These are phyloP conservation scores for Saccharomyces hybrid DNA, from an alignment of 1,139 yeast genomes.

Conservation along the genomic window DNA sequence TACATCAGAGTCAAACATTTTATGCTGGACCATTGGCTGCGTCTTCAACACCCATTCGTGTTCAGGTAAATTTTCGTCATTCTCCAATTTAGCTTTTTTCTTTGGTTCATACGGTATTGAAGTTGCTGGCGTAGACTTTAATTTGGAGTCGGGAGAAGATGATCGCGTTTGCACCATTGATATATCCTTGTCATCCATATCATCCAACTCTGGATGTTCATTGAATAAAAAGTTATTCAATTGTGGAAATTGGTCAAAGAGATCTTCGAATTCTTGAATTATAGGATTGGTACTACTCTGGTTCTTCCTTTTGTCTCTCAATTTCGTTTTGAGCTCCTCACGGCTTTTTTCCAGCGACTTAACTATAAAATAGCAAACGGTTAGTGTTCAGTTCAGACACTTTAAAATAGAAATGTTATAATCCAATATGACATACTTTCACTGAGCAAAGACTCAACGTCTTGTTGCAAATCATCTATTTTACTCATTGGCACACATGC, in stretches of 20 bases:
- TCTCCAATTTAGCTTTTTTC: conserved; percentile 5
- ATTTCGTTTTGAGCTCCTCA: conserved; percentile 6
- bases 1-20: conserved; percentile 32
- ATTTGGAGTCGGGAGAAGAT: no score
- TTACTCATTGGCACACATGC: conserved; percentile 12
- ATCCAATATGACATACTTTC: conserved; percentile 11
- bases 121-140: background rate
- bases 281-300: conserved; percentile 9
- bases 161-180: background rate
- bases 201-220: conserved; percentile 6
- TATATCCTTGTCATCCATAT: background rate
- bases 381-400: conserved; percentile 1
- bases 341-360: conserved; percentile 12
- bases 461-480: conserved; percentile 24
- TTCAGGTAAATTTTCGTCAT: conserved; percentile 11
- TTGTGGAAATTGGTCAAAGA: conserved; percentile 21
- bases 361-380: conserved; percentile 4
- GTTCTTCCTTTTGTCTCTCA: conserved; percentile 4
- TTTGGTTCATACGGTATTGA: background rate
- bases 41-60: conserved; percentile 19
- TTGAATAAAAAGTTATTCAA: conserved; percentile 15
- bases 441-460: conserved; percentile 22
- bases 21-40: conserved; percentile 28
- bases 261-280: conserved; percentile 15
- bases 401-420: background rate